phyloP scores from a whole-genome alignment of 2,329 filamentous ascomycete species.

The Xylariales sp. region DNA sequence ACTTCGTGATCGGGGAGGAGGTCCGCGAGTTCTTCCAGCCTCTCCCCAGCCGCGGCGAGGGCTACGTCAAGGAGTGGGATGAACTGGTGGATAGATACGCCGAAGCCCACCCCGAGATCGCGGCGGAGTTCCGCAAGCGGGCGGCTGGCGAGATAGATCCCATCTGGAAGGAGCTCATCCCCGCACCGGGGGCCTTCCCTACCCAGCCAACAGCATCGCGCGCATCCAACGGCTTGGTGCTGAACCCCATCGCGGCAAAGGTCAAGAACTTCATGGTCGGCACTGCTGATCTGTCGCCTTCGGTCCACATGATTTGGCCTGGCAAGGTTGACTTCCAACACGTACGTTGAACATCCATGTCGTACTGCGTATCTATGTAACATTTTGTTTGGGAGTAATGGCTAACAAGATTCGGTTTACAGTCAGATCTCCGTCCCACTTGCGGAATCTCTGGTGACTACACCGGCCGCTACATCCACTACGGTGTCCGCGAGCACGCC shows the following conservation, averaged over 20 bases:
- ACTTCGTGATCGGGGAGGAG: conserved; percentile 38
- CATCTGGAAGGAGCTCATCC: conserved; percentile 45
- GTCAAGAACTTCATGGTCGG: conserved; percentile 39
- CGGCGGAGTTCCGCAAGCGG: conserved; percentile 39
- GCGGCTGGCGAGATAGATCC: conserved; percentile 43
- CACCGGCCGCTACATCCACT: conserved; percentile 31
- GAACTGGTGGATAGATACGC: conserved; percentile 36
- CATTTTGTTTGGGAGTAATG: too few species aligned
- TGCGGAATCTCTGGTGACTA: conserved; percentile 14
- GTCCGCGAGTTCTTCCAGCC: conserved; percentile 50
- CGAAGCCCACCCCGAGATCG: conserved; percentile 17
- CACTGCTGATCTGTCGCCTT: conserved; percentile 41
- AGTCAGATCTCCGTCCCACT: conserved; percentile 15
- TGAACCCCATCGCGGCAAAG: conserved; percentile 39
- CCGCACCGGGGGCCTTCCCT: conserved; percentile 41
- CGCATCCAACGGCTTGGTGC: conserved; percentile 39
- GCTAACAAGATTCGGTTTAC: too few species aligned
- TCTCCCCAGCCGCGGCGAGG: conserved; percentile 38
- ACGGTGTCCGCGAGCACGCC: conserved; percentile 57
- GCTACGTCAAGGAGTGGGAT: conserved; percentile 44
- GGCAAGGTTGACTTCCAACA: conserved; percentile 47
- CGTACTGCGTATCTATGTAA: neutral
- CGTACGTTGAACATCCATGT: conserved; percentile 20
- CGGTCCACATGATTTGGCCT: conserved; percentile 45
- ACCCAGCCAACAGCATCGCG: conserved; percentile 45